phyloP scores from a whole-genome alignment of 495 filamentous ascomycete species.

The Trichocladium uniseriatum region DNA sequence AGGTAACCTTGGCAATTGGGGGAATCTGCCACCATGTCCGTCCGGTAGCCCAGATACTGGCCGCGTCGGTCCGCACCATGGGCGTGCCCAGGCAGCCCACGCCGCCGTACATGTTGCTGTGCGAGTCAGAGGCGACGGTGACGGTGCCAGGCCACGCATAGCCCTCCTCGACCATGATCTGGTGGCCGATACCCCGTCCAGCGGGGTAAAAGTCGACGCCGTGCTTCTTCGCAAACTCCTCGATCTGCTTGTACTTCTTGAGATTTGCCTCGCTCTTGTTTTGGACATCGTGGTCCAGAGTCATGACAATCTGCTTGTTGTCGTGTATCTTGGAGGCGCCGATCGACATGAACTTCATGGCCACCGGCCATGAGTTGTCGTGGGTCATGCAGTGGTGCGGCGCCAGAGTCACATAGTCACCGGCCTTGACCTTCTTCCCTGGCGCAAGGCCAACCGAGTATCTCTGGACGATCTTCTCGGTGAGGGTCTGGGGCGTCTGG shows the following conservation, averaged over 20 bases:
- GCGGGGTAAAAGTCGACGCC: conserved; percentile 79
- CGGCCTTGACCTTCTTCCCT: conserved; percentile 61
- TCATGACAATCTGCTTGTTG: conserved; percentile 72
- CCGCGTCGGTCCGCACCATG: conserved; percentile 79
- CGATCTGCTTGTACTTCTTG: conserved; percentile 76
- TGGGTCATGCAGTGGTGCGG: conserved; percentile 81
- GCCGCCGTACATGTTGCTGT: conserved; percentile 89
- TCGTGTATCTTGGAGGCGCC: conserved; percentile 70
- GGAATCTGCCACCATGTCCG: conserved; percentile 88
- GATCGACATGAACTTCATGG: conserved; percentile 78
- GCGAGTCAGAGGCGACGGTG: conserved; percentile 71
- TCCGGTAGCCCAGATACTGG: conserved; percentile 77
- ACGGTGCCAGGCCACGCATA: conserved; percentile 72
- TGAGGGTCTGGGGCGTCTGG: conserved; percentile 60
- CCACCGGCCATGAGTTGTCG: conserved; percentile 86
- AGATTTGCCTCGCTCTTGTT: conserved; percentile 77
- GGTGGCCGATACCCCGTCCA: conserved; percentile 49
- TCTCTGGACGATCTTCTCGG: conserved; percentile 84
- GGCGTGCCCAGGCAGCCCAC: conserved; percentile 67
- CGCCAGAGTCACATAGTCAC: conserved; percentile 75
- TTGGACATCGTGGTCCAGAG: conserved; percentile 89
- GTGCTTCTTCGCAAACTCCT: conserved; percentile 74
- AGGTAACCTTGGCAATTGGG: conserved; percentile 67
- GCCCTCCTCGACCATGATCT: conserved; percentile 34
- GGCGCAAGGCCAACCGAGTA: conserved; percentile 61